phyloP scores from a whole-genome alignment of 192 early-diverging fungal genomes.

The Coemansia sp. region DNA sequence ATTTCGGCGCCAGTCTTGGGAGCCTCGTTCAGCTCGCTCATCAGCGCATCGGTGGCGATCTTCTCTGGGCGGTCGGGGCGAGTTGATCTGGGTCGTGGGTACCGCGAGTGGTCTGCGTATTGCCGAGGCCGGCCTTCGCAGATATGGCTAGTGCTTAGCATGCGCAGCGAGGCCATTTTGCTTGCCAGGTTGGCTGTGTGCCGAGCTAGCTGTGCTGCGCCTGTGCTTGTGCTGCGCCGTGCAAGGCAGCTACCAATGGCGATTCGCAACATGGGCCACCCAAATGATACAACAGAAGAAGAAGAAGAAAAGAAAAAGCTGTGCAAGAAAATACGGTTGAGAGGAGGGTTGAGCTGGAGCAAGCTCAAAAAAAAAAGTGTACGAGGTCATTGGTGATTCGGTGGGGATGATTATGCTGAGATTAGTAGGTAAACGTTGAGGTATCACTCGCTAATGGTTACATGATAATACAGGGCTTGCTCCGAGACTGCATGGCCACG shows the following conservation, averaged over 20 bases:
- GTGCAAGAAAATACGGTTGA: background rate
- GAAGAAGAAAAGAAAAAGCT: conserved; percentile 3
- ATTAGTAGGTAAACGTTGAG: too few relatives aligned
- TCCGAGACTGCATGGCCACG: conserved; percentile 47
- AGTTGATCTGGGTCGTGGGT: conserved; percentile 31
- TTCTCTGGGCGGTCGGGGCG: conserved; percentile 24
- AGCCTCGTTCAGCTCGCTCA: conserved; percentile 1
- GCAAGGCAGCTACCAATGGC: conserved; percentile 6
- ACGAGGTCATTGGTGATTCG: background rate
- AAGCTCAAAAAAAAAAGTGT: too few relatives aligned
- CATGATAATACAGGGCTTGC: conserved; percentile 38
- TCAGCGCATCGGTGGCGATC: conserved; percentile 21
- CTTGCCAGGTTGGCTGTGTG: background rate
- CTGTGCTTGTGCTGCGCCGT: background rate
- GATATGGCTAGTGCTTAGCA: background rate
- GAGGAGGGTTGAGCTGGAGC: too few relatives aligned
- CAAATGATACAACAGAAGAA: background rate
- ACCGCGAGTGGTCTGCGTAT: conserved; percentile 33
- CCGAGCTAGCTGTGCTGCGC: conserved; percentile 1
- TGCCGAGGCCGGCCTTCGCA: conserved; percentile 18
- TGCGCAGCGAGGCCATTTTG: conserved; percentile 1
- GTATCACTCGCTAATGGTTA: too few relatives aligned
- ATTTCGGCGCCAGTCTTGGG: background rate
- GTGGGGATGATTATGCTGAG: background rate
- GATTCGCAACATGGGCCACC: conserved; percentile 27